A percentile compares a stretch with the other conserved stretches of the same genome.
Evolutionary conservation across 225 moss, liverwort and hornwort species (phyloP).

Genomic region (Physcomitrellopsis africana): DNA sequence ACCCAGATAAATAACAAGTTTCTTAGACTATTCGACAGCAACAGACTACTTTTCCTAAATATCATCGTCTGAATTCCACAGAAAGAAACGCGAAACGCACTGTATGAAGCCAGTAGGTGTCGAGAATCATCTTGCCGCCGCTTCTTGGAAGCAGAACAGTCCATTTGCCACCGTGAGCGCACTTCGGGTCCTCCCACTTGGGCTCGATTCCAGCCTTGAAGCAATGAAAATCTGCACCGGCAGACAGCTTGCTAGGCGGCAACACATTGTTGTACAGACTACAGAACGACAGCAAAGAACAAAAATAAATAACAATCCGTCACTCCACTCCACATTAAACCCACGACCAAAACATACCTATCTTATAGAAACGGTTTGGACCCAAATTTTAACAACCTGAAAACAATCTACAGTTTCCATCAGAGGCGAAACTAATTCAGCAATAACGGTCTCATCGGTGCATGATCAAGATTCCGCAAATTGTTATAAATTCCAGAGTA

Average conservation of each 20-base stretch:
- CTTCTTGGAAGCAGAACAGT: constrained; percentile 61
- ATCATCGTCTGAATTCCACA: not conserved
- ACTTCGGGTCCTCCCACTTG: constrained; percentile 90
- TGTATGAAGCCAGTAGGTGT: constrained; percentile 85
- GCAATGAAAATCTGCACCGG: constrained; percentile 82
- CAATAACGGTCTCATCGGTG: no score
- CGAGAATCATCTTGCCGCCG: constrained; percentile 65
- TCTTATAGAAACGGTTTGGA: no score
- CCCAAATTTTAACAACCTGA: no score
- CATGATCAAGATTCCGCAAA: no score
- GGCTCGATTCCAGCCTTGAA: constrained; percentile 92
- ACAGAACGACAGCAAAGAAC: not conserved
- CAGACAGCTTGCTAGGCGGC: constrained; percentile 74
- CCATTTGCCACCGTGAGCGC: constrained; percentile 92
- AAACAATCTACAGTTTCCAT: no score
- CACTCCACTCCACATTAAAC: no score
- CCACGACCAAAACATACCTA: no score
- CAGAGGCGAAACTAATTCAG: no score
- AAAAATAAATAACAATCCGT: no score
- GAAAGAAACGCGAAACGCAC: constrained; percentile 36
- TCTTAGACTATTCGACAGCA: not conserved
- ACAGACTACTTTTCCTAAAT: not conserved
- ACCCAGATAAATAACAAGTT: not conserved
- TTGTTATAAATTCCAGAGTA: no score
- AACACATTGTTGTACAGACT: constrained; percentile 89